Evolutionary conservation across 345 rosid species (phyloP), one percentile per base, ranked within the genome.

Genomic region (Pugionium dolabratum): DNA sequence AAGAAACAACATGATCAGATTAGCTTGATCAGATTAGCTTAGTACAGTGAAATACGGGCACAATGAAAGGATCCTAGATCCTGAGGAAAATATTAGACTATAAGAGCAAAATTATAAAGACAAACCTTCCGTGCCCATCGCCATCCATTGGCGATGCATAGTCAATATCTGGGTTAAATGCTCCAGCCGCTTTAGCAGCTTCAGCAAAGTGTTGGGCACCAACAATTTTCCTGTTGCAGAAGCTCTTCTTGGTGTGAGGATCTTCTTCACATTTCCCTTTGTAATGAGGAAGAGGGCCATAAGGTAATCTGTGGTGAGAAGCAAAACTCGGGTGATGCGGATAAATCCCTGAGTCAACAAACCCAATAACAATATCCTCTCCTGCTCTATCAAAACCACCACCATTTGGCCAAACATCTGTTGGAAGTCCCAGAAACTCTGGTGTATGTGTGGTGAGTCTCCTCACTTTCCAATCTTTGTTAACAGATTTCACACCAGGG

Each of bases 101-200:
- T 18, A 18, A 18, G 18, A 18, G 18, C 36, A 3, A 34, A 3
- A 34, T 34, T 34, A 18, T 11, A 56, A 18, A 58, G 7, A 61
- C 84, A 70, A 61, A 90, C 97, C 99, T 95, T 83, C 97, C 97
- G 54, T 95, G 97, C 65, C 99, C 99, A 84, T 95, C 99, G 40
- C 96, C 97, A 83, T 95, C 99, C 91, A 95, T 40, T 52, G 99
- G 97, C 41, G 97, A 95, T 68, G 88, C 96, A 80, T 80, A 91
- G 82, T 95, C 96, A 51, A 87, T 69, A 30, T 79, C 72, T 43
- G 97, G 95, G 83, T 91, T 91, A 75, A 95, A 90, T 52, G 88
- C 83, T 29, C 95, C 88, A 73, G 97, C 91, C 7, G 97, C 99
- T 75, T 74, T 89, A 64, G 99, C 99, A 65, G 97, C 99, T 79